Conservation (phyloP, 2,329 filamentous ascomycete genomes). For the Ilyonectria robusta region DNA sequence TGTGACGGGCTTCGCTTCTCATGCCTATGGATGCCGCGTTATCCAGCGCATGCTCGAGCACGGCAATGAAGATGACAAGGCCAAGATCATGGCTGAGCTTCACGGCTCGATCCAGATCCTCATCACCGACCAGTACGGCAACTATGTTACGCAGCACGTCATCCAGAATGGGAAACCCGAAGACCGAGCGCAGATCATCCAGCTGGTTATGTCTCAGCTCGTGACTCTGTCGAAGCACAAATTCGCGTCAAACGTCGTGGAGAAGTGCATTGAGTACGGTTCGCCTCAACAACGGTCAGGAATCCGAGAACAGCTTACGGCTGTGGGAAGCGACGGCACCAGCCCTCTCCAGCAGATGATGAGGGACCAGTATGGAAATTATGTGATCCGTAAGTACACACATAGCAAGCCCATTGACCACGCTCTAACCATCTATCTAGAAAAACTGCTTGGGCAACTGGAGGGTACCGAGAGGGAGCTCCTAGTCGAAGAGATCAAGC, state of each 20-base stretch:
- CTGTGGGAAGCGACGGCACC: constrained; percentile 73
- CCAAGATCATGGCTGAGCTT: constrained; percentile 82
- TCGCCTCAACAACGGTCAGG: constrained; percentile 76
- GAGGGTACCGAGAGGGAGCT: constrained; percentile 70
- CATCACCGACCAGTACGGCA: constrained; percentile 91
- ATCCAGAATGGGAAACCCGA: constrained; percentile 82
- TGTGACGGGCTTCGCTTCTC: constrained; percentile 80
- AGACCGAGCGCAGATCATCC: constrained; percentile 81
- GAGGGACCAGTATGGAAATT: constrained; percentile 94
- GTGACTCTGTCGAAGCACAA: constrained; percentile 91
- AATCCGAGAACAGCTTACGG: constrained; percentile 76
- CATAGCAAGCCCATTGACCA: not conserved
- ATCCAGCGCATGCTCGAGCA: constrained; percentile 93
- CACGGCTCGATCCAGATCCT: constrained; percentile 79
- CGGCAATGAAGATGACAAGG: constrained; percentile 79
- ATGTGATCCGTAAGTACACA: constrained; percentile 87
- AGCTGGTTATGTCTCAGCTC: constrained; percentile 79
- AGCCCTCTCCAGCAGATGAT: constrained; percentile 83
- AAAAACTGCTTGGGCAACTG: constrained; percentile 81
- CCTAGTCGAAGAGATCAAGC: constrained; percentile 75
- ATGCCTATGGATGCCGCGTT: constrained; percentile 92
- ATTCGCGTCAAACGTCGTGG: constrained; percentile 96
- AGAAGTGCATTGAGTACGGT: constrained; percentile 87
- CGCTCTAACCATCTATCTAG: constrained; percentile 60
- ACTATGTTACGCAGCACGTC: constrained; percentile 96